Evolutionary conservation across 2,329 filamentous ascomycete genomes (phyloP), one percentile per base, ranked within the genome.

Genomic region (Neopestalotiopsis sp.): DNA sequence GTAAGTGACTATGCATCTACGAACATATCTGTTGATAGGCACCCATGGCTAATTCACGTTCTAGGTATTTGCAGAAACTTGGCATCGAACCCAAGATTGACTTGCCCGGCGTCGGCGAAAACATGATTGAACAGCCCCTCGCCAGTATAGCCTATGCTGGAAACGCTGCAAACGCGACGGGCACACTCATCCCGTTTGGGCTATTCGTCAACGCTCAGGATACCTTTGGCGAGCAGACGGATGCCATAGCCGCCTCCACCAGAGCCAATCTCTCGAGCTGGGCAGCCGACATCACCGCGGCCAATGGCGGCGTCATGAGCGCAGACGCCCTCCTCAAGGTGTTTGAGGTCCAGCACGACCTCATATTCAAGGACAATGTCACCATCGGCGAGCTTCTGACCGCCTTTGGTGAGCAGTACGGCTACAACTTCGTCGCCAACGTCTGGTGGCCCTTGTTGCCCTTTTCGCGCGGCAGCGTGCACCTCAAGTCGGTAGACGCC

Each of bases 31-130:
- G 17, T 20, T n/a, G 6, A 17, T 10, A 24, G 24, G n/a, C 6
- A 52, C n/a, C 14, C 34, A 32, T n/a, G 6, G 30, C 65, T 67
- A 17, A 67, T n/a, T 6, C 32, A n/a, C 0, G 73, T 52, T 10
- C 73, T 28, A 78, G 78, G 1, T 80, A 85, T 17, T 76, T 88
- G 2, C 69, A 79, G 2, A 72, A 80, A 6, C 75, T 82, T 49
- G 81, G 79, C 14, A 86, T 88, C 69, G 69, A 81, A 13, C 79
- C 80, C 32, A 75, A 79, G 20, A 74, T 88, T 4, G 76, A 85
- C 34, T 78, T 84, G 0, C 84, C 84, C 0, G 86, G 85, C 3
- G 86, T 89, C 0, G 86, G 86, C 0, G 84, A 85, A 72, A 85
- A 87, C 72, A 76, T 88, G 1, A 81, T 86, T 70, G 85, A 88